Evolutionary conservation across 1,139 yeast genomes (phyloP), one percentile per base, ranked within the genome.

Genomic region (Trichomonascaceae sp.): DNA sequence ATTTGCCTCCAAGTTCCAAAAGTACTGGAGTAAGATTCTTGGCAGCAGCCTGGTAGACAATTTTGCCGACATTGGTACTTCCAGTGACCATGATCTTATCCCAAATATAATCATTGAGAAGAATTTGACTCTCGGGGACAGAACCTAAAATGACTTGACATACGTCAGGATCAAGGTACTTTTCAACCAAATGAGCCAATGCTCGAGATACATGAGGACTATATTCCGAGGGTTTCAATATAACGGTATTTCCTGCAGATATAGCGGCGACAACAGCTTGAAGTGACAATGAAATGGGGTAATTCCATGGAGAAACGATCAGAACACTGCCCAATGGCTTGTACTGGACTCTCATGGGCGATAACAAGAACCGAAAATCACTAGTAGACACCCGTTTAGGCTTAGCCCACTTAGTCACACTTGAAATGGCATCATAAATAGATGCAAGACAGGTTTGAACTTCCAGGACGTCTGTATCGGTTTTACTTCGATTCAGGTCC

Each of bases 61-160:
- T 81, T 45, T 79, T 81, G 47, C 96, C 98, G 22, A 90, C 96
- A 15, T 67, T 65, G 20, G 82, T 79, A 53, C 87, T 84, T 32
- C 98, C 98, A 9, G 98, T 91, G 69, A 87, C 87, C 71, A 91
- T 77, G 58, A 91, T 89, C 70, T 87, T 84, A 71, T 90, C 96
- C 64, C 81, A 88, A 62, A 82, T 82, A 57, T 81, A 81, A 27
- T 82, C 76, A 30, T 53, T 49, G 64, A 88, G 77, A 53, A 87
- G 72, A n/a, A 68, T 79, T 1, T 85, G 79, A 4, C 95, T 80
- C 67, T 88, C 95, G 1, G 80, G 76, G 49, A 86, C 71, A 1
- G 80, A 93, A 47, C 98, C 98, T 63, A 83, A 82, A 54, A 91
- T 84, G 30, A 82, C 80, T 52, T 74, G 79, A 57, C 87, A 74